Conservation (phyloP, 176 grass and related monocot genomes). For the Triticum monococcum region DNA sequence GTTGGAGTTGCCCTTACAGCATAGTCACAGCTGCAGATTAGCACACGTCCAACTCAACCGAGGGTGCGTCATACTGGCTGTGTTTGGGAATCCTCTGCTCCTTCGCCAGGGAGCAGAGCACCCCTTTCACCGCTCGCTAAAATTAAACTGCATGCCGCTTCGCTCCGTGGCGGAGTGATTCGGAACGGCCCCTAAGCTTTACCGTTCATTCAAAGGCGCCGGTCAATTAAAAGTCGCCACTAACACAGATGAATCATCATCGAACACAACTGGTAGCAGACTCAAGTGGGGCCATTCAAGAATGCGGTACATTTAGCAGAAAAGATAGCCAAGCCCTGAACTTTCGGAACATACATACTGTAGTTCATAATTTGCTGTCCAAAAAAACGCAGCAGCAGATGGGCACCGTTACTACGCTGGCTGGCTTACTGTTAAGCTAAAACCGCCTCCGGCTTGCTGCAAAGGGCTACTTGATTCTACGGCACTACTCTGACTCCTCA, state of each 20-base stretch:
- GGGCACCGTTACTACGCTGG: background rate
- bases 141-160: too few species aligned
- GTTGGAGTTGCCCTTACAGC: too few species aligned
- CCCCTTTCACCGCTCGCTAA: too few species aligned
- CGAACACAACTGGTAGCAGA: background rate
- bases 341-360: conserved; percentile 12
- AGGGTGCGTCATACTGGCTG: background rate
- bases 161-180: too few species aligned
- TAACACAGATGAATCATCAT: background rate
- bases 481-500: conserved; percentile 18
- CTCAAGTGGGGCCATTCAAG: background rate
- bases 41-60: background rate
- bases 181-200: background rate
- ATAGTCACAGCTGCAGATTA: background rate
- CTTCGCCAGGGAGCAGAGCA: too few species aligned
- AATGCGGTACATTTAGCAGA: background rate
- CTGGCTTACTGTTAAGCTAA: conserved; percentile 1
- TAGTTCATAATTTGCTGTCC: conserved; percentile 13
- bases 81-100: too few species aligned
- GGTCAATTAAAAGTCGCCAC: background rate
- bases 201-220: background rate
- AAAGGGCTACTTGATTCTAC: conserved; percentile 12
- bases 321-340: background rate
- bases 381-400: background rate
- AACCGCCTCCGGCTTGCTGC: conserved; percentile 1